phyloP scores from a whole-genome alignment of 495 filamentous ascomycete genomes.

The Penicillium roqueforti region DNA sequence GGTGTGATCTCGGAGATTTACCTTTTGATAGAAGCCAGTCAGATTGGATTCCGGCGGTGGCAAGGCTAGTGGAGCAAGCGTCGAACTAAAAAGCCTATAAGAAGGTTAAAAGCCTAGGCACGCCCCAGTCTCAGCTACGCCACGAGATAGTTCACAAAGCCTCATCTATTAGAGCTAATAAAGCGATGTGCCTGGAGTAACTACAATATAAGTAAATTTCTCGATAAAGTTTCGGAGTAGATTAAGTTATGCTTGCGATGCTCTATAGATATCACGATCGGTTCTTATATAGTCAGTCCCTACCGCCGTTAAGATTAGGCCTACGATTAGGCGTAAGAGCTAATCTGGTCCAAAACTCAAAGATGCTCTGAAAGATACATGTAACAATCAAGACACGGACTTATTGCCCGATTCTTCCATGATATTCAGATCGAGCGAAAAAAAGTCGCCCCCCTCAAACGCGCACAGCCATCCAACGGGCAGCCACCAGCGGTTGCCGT shows the following conservation, averaged over 20 bases:
- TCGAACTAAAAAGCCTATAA: background rate
- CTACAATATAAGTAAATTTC: background rate
- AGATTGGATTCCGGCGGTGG: constrained; percentile 1
- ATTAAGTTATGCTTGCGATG: too few relatives aligned
- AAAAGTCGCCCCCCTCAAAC: background rate
- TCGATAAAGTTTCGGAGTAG: background rate
- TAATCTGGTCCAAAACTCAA: background rate
- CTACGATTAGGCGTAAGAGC: too few relatives aligned
- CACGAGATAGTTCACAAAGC: constrained; percentile 2
- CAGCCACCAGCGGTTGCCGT: background rate
- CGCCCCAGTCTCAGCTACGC: constrained; percentile 21
- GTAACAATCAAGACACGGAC: background rate
- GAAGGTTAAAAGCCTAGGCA: background rate
- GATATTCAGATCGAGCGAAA: background rate
- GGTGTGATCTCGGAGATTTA: constrained; percentile 29
- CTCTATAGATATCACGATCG: too few relatives aligned
- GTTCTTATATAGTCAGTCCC: too few relatives aligned
- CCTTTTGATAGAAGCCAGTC: constrained; percentile 4
- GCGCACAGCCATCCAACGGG: constrained; percentile 9
- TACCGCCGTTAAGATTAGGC: too few relatives aligned
- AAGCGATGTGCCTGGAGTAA: too few relatives aligned
- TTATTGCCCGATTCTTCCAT: background rate
- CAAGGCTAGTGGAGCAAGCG: background rate
- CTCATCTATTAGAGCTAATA: background rate
- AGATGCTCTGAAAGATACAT: background rate